Conservation (phyloP, 2,329 filamentous ascomycete genomes). For the Sporothrix mexicana region DNA sequence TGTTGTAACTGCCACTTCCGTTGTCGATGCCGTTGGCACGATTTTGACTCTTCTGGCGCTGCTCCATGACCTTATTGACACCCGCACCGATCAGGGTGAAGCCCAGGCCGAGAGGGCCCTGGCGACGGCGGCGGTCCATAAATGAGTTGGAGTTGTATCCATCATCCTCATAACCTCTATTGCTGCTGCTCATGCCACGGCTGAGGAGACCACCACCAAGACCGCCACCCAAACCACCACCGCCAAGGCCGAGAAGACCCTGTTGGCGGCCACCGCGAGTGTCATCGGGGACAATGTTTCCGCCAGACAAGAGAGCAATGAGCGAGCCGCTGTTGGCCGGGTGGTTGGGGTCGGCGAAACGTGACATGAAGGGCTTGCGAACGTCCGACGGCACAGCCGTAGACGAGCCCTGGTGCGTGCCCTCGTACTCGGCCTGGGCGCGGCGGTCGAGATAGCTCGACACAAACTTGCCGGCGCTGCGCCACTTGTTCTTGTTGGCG, state of each 20-base stretch:
- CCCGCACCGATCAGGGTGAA: constrained; percentile 16
- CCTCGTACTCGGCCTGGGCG: constrained; percentile 52
- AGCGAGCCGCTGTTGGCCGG: constrained; percentile 56
- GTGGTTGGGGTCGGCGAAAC: constrained; percentile 59
- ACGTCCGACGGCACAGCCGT: constrained; percentile 45
- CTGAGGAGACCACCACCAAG: constrained; percentile 1
- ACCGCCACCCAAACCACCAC: background rate
- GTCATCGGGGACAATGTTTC: constrained; percentile 42
- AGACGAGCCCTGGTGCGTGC: constrained; percentile 49
- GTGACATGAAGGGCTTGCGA: constrained; percentile 50
- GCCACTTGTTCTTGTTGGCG: constrained; percentile 42
- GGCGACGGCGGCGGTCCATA: constrained; percentile 5
- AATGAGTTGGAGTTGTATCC: constrained; percentile 31
- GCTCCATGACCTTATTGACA: background rate
- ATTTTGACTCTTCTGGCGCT: background rate
- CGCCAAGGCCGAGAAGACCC: background rate
- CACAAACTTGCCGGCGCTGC: constrained; percentile 47
- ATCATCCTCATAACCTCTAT: background rate
- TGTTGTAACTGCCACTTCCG: background rate
- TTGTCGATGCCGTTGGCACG: background rate
- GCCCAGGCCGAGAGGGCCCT: constrained; percentile 19
- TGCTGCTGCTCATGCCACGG: constrained; percentile 1
- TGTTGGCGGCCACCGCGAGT: constrained; percentile 28
- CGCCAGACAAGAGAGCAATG: constrained; percentile 54
- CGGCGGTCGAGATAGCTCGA: constrained; percentile 56